These are phyloP conservation scores for Vaccinium macrocarpon DNA, from an alignment of 148 eudicot genomes.

Conservation along the genomic window DNA sequence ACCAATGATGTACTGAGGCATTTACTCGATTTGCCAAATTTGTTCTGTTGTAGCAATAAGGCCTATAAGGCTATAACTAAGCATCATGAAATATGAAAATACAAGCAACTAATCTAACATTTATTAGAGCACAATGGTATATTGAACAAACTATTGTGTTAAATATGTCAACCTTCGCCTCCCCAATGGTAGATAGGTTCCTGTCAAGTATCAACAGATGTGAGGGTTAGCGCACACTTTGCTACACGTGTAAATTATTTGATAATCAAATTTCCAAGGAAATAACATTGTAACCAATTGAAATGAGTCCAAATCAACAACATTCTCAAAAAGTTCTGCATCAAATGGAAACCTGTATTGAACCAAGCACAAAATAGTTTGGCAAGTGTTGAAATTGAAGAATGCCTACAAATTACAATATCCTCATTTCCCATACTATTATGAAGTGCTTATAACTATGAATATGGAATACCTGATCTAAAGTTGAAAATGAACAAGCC, in stretches of 20 bases:
- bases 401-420: neutral
- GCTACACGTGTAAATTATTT: neutral
- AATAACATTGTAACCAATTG: neutral
- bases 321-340: neutral
- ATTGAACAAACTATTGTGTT: neutral
- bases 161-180: constrained; percentile 39
- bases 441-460: neutral
- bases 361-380: neutral
- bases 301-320: neutral
- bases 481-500: neutral
- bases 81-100: neutral
- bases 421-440: neutral
- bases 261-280: neutral
- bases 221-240: neutral
- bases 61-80: constrained; percentile 16
- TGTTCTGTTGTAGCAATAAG: constrained; percentile 24
- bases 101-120: neutral
- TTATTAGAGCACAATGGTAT: neutral
- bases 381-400: neutral
- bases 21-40: constrained; percentile 45
- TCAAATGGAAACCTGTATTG: neutral
- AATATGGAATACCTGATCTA: neutral
- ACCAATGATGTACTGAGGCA: constrained; percentile 41
- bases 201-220: constrained; percentile 28
- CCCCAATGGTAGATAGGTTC: constrained; percentile 33